These are phyloP conservation scores for Purshia tridentata DNA, from an alignment of 306 rosid species.

Conservation along the genomic window DNA sequence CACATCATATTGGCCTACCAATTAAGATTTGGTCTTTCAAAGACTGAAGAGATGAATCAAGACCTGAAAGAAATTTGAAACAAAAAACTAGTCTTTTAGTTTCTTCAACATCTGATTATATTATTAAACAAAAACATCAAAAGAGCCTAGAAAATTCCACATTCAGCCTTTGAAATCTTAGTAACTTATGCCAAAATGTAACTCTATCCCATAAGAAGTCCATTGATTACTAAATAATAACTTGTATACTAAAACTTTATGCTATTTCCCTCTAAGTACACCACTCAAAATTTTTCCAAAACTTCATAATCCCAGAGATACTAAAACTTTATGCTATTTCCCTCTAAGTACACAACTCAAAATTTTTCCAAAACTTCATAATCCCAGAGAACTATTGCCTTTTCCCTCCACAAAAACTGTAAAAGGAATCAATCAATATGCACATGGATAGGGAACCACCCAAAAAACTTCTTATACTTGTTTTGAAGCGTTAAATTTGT, in stretches of 20 bases:
- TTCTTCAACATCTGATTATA: no score
- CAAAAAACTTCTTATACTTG: neutral
- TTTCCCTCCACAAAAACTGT: neutral
- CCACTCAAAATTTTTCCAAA: neutral
- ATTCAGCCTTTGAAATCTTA: neutral
- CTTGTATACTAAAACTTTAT: neutral
- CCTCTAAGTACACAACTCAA: neutral
- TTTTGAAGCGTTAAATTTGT: neutral
- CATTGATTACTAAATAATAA: neutral
- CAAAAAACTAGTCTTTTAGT: no score
- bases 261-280: neutral
- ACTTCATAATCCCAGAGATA: neutral
- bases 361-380: neutral
- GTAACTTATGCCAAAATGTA: neutral
- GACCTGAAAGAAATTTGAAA: no score
- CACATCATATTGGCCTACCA: no score
- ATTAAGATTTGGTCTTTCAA: no score
- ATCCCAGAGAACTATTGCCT: neutral
- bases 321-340: no score
- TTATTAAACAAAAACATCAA: neutral
- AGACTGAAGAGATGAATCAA: no score
- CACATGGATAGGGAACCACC: neutral
- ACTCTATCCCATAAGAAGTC: neutral
- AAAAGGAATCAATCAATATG: neutral
- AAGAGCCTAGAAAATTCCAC: neutral